Conservation (phyloP, 2,329 filamentous ascomycete genomes). For the Pestalotiopsis sp. region DNA sequence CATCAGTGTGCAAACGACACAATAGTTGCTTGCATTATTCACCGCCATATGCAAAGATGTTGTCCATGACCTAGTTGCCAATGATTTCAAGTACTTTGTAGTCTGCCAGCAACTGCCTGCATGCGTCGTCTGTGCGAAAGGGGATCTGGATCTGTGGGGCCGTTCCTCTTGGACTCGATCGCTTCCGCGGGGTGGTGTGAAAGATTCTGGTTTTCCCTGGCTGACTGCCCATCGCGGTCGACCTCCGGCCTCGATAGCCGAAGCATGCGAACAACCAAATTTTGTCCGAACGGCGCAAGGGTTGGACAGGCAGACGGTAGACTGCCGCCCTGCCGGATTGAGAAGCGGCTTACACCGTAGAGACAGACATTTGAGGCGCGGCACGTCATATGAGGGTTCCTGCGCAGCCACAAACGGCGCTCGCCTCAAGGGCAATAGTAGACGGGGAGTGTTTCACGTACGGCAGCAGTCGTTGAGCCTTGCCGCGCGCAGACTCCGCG, state of each 20-base stretch:
- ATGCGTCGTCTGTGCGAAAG: conserved; percentile 7
- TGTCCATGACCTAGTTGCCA: not conserved
- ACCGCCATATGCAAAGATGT: not conserved
- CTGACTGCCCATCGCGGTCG: not conserved
- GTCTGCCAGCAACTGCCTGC: conserved; percentile 1
- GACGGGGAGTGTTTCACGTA: conserved; percentile 23
- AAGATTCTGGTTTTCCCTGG: not conserved
- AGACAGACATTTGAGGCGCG: not conserved
- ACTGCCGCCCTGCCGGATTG: not conserved
- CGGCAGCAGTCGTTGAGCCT: conserved; percentile 5
- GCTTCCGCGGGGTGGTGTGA: not conserved
- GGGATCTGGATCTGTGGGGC: not conserved
- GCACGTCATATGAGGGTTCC: not conserved
- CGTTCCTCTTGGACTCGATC: not conserved
- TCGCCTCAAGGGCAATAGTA: not conserved
- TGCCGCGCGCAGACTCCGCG: not conserved
- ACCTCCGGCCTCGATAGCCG: not conserved
- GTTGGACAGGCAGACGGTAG: not conserved
- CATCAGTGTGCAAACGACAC: not conserved
- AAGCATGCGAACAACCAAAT: not conserved
- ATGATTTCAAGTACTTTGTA: not conserved
- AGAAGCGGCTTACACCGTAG: not conserved
- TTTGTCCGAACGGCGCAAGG: not conserved
- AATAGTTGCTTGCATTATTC: not conserved
- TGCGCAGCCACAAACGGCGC: not conserved